Evolutionary conservation across 495 filamentous ascomycete species (phyloP).

Genomic region (Aspergillus heteromorphus): DNA sequence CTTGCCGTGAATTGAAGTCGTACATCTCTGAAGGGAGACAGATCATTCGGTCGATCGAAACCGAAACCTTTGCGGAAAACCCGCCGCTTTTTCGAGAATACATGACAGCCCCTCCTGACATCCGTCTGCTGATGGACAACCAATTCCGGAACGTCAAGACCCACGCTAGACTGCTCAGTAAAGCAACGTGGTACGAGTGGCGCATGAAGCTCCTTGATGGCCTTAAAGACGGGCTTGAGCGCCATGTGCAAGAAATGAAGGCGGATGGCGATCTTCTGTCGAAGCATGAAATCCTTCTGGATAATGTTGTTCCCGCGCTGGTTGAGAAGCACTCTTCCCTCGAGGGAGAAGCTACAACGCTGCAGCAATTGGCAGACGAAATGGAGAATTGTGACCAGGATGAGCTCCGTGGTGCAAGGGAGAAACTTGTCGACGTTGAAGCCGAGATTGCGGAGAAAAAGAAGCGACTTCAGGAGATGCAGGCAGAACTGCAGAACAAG

Average conservation of each 20-base stretch:
- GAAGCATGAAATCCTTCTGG: constrained; percentile 61
- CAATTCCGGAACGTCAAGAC: constrained; percentile 97
- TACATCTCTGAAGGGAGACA: constrained; percentile 88
- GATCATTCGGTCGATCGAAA: constrained; percentile 83
- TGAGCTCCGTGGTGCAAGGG: constrained; percentile 62
- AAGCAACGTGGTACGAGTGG: constrained; percentile 97
- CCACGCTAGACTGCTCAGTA: constrained; percentile 80
- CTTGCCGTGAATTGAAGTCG: constrained; percentile 88
- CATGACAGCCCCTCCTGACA: constrained; percentile 74
- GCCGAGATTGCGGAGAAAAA: constrained; percentile 64
- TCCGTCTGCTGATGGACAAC: constrained; percentile 83
- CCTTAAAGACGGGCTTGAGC: constrained; percentile 70
- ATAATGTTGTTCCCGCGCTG: constrained; percentile 59
- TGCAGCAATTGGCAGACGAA: constrained; percentile 68
- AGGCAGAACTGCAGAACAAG: constrained; percentile 56
- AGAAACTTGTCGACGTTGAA: constrained; percentile 59
- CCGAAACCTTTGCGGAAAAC: constrained; percentile 78
- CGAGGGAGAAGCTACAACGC: constrained; percentile 52
- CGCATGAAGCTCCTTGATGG: constrained; percentile 84
- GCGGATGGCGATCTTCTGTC: constrained; percentile 63
- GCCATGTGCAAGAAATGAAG: constrained; percentile 69
- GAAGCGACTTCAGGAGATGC: constrained; percentile 57
- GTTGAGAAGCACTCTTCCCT: constrained; percentile 54
- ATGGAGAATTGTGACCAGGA: constrained; percentile 73
- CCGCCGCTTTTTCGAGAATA: constrained; percentile 91